phyloP scores from a whole-genome alignment of 176 grass and related monocot genomes.

The Carex scoparia region DNA sequence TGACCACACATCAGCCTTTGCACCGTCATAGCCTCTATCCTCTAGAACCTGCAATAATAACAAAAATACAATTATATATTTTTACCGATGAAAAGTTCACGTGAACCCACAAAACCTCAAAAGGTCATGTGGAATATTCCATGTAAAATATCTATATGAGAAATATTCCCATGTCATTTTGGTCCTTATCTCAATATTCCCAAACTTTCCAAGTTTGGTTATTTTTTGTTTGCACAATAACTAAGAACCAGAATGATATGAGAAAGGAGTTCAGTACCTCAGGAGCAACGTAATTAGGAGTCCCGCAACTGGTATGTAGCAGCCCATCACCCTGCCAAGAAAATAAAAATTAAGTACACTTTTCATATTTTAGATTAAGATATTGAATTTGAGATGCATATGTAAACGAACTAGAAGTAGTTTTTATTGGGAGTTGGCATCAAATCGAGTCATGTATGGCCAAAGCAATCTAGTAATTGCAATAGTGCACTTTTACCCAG shows the following conservation, averaged over 20 bases:
- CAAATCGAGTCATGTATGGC: background rate
- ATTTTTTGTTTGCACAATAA: background rate
- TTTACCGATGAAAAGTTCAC: background rate
- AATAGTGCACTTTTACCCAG: background rate
- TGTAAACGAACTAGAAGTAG: background rate
- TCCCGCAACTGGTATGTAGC: constrained; percentile 98
- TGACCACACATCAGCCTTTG: constrained; percentile 92
- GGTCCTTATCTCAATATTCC: background rate
- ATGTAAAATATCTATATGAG: background rate
- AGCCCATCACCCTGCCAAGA: constrained; percentile 68
- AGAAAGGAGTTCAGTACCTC: constrained; percentile 45
- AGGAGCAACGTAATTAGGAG: constrained; percentile 97
- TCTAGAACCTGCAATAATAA: constrained; percentile 64
- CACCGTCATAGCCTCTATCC: constrained; percentile 95
- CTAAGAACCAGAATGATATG: background rate
- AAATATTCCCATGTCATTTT: background rate
- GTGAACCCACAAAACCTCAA: background rate
- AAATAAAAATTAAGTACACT: constrained; percentile 15
- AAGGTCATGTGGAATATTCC: background rate
- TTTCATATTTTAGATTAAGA: constrained; percentile 13
- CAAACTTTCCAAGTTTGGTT: background rate
- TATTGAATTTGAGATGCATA: background rate
- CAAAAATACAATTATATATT: constrained; percentile 8
- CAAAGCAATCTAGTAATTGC: background rate
- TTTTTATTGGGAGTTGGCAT: background rate